Evolutionary conservation across 306 rosid species (phyloP), one percentile per base, ranked within the genome.

Genomic region (Sechiopsis laciniata): DNA sequence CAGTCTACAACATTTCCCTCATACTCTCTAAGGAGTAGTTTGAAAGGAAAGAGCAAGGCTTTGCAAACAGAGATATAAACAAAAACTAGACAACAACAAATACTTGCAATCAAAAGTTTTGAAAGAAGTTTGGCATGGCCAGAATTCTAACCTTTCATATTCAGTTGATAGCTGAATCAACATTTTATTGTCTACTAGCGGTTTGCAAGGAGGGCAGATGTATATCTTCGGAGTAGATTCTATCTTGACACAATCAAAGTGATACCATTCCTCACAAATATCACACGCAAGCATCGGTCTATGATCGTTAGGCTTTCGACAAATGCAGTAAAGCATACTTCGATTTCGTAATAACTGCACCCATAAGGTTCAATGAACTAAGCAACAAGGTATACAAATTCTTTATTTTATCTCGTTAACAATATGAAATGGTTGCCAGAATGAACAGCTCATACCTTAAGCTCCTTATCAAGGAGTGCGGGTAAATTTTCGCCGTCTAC

Each of bases 191-290:
- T 74, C 76, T 14, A 73, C 46, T 73, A 35, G 80, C 50, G 97
- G 98, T 77, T 68, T 81, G 72, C 97, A 94, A 40, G 96, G 95
- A 56, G 98, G 96, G 80, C 98, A 94, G 45, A 86, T 85, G 87
- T 90, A 94, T 76, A 80, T 75, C 75, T 84, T 84, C 65, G 84
- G 89, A 5, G 84, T 48, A 65, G 80, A 69, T 53, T 53, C 76
- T 74, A 94, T 77, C 67, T 89, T 86, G 84, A 94, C 80, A 82
- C 98, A 94, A 77, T 89, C 97, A 66, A 87, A 90, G 85, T 94
- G 98, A 81, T 94, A 94, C 98, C 98, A 94, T 75, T 94, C 98
- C 55, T 80, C 86, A 77, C 97, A 94, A 20, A 75, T 83, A 78
- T 84, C 89, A 78, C 98, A 94, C 11, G 98, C 94, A 81, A 90